Base-by-base conservation (phyloP, 208 protist genomes). In the Herpetomonas samuelpessoai region DNA sequence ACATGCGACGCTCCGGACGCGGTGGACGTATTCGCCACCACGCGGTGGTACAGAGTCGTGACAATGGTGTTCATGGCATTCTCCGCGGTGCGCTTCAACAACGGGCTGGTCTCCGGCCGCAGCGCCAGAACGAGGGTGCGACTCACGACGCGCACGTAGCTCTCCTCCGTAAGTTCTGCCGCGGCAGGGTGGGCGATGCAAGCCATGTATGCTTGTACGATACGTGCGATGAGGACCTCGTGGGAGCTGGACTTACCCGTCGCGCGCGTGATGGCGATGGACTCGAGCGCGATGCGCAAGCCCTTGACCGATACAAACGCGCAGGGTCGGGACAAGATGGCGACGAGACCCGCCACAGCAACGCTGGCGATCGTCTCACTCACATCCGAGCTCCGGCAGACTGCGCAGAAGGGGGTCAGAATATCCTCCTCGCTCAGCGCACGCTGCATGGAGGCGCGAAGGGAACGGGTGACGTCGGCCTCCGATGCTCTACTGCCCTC, bases 201-300 rank as follows among this genome's bases (percentile, higher is more conserved):
- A n/a, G 72, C 76, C 25, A 79, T 62, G 38, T 67, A 78, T 28
- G 89, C 27, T 3, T 77, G 46, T 12, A 83, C 19, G 2, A 79
- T 68, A 22, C 80, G 65, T 0, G 52, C 60, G 4, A 95, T 68
- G 10, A 95, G 60, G 53, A 83, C 75, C 64, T 97, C 91, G 58
- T 93, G 82, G 12, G 76, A 56, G 9, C 55, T 58, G n/a, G 81
- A 55, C 27, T 81, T 76, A 22, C 71, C 74, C 4, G 38, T 45
- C 0, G 3, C 53, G 18, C 65, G 55, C 16, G 75, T 52, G 16
- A 76, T 59, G 4, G 69, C 53, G n/a, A 79, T 74, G 16, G 76
- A 66, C 49, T 76, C 50, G 22, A 91, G 72, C n/a, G 86, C 58
- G 22, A 54, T 65, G 31, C 71, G 45, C 26, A 97, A 31, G 18